phyloP scores from a whole-genome alignment of 2,329 filamentous ascomycete genomes.

The Colletotrichum endophyticum region DNA sequence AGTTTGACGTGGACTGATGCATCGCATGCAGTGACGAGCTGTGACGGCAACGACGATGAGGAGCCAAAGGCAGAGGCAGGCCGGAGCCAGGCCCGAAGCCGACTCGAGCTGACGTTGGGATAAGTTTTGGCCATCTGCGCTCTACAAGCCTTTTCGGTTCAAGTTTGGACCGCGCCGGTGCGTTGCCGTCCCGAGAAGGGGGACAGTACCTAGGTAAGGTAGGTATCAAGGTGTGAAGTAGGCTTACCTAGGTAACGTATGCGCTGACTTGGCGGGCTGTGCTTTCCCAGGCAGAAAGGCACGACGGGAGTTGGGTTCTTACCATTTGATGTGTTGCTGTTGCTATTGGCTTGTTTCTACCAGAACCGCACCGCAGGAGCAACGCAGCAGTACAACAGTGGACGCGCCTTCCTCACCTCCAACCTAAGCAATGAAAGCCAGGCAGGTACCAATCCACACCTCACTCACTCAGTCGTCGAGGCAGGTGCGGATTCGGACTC shows the following conservation, averaged over 20 bases:
- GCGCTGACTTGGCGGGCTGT: neutral
- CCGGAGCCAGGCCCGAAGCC: constrained; percentile 1
- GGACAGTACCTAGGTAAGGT: neutral
- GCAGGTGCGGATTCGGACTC: neutral
- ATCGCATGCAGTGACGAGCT: neutral
- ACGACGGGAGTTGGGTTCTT: neutral
- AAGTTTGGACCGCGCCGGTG: constrained; percentile 5
- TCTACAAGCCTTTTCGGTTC: neutral
- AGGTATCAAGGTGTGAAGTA: neutral
- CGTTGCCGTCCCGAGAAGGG: neutral
- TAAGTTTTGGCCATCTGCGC: constrained; percentile 1
- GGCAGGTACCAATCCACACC: too few species aligned
- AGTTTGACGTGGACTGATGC: neutral
- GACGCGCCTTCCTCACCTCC: neutral
- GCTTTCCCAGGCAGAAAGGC: neutral
- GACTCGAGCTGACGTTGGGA: constrained; percentile 10
- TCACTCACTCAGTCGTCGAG: neutral
- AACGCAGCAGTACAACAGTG: neutral
- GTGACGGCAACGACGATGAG: neutral
- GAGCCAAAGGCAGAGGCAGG: neutral
- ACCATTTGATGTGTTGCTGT: neutral
- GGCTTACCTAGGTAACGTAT: neutral
- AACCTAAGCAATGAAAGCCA: too few species aligned
- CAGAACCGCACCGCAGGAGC: neutral
- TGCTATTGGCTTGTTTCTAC: neutral